Evolutionary conservation across 331 rosid species (phyloP).

Genomic region (Malus hybrid): DNA sequence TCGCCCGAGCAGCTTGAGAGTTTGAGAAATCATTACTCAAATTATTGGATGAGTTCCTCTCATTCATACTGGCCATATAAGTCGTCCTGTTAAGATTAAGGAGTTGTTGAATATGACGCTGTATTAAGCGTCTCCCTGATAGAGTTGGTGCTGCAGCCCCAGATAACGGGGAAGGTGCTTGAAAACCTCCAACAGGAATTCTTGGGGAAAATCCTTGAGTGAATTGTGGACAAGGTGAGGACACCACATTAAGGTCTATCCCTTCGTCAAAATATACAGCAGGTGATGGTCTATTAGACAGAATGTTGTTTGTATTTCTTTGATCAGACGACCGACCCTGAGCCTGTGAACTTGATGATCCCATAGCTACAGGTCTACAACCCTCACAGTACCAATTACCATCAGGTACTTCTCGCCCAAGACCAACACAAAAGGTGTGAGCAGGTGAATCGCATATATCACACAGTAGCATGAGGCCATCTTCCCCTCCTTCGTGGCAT

Average conservation of each 20-base stretch:
- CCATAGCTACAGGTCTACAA: slow-evolving; percentile 71
- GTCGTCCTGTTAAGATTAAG: slow-evolving; percentile 38
- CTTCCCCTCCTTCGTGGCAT: slow-evolving; percentile 90
- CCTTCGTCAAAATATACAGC: slow-evolving; percentile 27
- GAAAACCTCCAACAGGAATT: slow-evolving; percentile 39
- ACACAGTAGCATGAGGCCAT: slow-evolving; percentile 82
- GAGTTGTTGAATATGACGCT: slow-evolving; percentile 63
- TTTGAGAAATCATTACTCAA: slow-evolving; percentile 21
- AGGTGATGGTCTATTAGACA: slow-evolving; percentile 40
- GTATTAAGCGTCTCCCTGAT: slow-evolving; percentile 61
- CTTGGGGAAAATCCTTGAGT: slow-evolving; percentile 63
- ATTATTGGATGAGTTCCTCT: slow-evolving; percentile 34
- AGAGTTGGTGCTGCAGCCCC: slow-evolving; percentile 78
- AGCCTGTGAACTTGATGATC: slow-evolving; percentile 61
- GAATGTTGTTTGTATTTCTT: slow-evolving; percentile 34
- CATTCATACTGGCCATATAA: slow-evolving; percentile 28
- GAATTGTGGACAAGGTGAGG: slow-evolving; percentile 42
- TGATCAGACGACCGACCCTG: slow-evolving; percentile 42
- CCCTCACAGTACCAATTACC: slow-evolving; percentile 92
- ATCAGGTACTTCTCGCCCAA: slow-evolving; percentile 73
- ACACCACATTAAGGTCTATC: slow-evolving; percentile 51
- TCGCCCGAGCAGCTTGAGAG: slow-evolving; percentile 41
- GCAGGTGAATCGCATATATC: slow-evolving; percentile 94
- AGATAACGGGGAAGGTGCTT: slow-evolving; percentile 45
- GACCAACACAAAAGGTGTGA: slow-evolving; percentile 93